Base-by-base conservation (phyloP, 169 alveolate genomes). In the Cryptosporidium sp. region DNA sequence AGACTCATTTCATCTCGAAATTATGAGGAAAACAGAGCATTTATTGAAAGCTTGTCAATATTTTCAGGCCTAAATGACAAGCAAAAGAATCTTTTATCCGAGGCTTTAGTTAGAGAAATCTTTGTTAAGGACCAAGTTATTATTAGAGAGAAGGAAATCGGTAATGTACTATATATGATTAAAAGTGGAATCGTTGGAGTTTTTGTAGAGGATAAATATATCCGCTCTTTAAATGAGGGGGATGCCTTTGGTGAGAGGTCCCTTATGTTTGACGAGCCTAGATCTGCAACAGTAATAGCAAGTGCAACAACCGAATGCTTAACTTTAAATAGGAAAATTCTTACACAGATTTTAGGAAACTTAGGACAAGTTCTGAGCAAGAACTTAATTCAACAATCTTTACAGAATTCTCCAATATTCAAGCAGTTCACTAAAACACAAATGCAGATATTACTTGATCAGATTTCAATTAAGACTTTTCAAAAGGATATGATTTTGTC, bases 211-310 rank as follows among this genome's bases (percentile, higher is more conserved):
- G 95, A 91, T 51, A 91, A 93, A 67, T 94, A 93, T 86, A 93
- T 96, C 50, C 85, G 84, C 39, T 67, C 69, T 69, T 37, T 59
- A 41, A 71, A 91, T 86, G 86, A 93, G 84, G 99, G 99, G 1
- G 97, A 96, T 29, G 96, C 95, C 85, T 97, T 97, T 67, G 99
- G 99, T 2, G 99, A 97, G 92, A 84, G 97, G 55, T 97, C 99
- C 8, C 84, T 97, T 84, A 80, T 97, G 71, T 95, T 96, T 75
- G 96, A 97, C 62, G 98, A 95, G 67, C 98, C 97, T 0, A 86
- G 99, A 65, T 95, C 97, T 21, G 99, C 99, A 10, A 96, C 99
- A 18, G 95, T 97, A 71, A 93, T 91, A 16, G 98, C 98, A 26
- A 86, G 84, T 12, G 95, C 93, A 51, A 92, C 92, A 26, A 93